These are phyloP conservation scores for Epichloe sylvatica DNA, from an alignment of 2,329 filamentous ascomycete species.

Conservation along the genomic window DNA sequence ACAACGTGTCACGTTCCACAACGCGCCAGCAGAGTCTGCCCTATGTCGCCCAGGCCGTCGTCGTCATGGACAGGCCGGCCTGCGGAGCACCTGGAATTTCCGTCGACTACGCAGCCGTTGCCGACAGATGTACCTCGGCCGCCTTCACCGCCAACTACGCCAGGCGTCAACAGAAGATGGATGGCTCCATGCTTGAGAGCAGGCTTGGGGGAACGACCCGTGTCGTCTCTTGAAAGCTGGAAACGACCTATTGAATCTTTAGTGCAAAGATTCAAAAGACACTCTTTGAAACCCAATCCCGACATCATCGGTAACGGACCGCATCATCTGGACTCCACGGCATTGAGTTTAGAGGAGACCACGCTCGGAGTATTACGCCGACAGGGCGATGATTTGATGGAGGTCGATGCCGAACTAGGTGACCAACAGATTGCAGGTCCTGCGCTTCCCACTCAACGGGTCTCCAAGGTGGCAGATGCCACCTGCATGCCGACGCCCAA, in stretches of 20 bases:
- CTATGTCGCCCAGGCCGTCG: not conserved
- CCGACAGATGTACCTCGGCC: not conserved
- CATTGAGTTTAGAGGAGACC: not conserved
- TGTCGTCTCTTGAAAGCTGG: not conserved
- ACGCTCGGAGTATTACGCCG: not conserved
- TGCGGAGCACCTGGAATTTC: not conserved
- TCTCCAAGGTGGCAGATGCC: not conserved
- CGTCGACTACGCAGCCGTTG: not conserved
- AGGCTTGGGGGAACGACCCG: too few species aligned
- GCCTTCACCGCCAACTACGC: not conserved
- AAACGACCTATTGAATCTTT: constrained; percentile 6
- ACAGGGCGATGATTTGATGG: not conserved
- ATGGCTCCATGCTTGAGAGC: not conserved
- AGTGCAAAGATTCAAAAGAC: constrained; percentile 1
- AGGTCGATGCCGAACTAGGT: not conserved
- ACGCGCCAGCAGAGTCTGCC: not conserved
- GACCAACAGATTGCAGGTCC: not conserved
- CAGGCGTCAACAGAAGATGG: not conserved
- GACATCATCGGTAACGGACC: not conserved
- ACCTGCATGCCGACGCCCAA: not conserved
- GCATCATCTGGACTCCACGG: not conserved
- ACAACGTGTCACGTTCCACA: not conserved
- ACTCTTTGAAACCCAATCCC: not conserved
- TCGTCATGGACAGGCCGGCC: not conserved
- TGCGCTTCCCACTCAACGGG: not conserved